Evolutionary conservation across 768 basidiomycete genomes (phyloP), one percentile per base, ranked within the genome.

Genomic region (Suillus hirtellus): DNA sequence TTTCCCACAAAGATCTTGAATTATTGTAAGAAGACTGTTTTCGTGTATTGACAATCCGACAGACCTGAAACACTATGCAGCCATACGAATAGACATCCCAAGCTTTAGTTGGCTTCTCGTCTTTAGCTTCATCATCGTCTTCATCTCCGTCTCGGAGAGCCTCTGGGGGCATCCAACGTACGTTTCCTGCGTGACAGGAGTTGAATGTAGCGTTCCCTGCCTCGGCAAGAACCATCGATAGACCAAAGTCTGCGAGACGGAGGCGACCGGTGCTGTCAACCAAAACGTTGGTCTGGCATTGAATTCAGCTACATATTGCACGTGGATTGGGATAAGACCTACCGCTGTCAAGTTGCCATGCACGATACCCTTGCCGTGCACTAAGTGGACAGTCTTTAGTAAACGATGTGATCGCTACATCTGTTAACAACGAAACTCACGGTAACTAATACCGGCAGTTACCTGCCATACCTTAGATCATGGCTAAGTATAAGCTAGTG

Each of bases 261-360:
- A 78, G 73, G 46, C 68, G 69, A 31, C 71, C 72, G 4, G 70
- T 64, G 27, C 59, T 56, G 59, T 78, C 70, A 56, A 80, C 73
- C n/a, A 80, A 68, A 5, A 80, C 67, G 62, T 79, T 79, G 0
- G 68, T 71, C 78, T 78, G 47, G 54, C 19, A 21, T 37, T 21
- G 34, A 63, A 17, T 55, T 66, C 24, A 64, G 38, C 40, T 12
- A 46, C 15, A 14, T 15, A 60, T 3, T 40, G 14, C 40, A 52
- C 21, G 24, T 46, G 1, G 40, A 56, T 19, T 7, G 24, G 4
- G 7, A 27, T 14, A 3, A 35, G 46, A 69, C 71, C 55, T 58
- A 81, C 81, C 24, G 78, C 82, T 64, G 79, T 80, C 35, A 83
- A 71, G 58, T 83, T 81, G 0, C 81, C 81, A 58, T 81, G 82